A percentile compares a stretch with the other conserved stretches of the same genome.
These are phyloP conservation scores for Carpinus viminea DNA, from an alignment of 306 rosid species.

Conservation along the genomic window DNA sequence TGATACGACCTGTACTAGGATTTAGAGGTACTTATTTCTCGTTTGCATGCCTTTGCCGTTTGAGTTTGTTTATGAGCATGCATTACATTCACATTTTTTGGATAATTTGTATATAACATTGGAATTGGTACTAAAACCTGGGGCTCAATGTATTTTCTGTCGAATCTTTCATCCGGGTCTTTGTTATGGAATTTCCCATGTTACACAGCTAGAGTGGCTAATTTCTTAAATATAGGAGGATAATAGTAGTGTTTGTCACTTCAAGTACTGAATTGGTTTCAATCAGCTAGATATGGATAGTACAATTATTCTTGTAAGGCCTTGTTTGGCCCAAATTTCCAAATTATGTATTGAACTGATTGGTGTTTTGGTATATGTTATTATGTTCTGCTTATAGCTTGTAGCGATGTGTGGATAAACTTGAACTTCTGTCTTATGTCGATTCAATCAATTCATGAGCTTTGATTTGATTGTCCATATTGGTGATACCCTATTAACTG, in stretches of 20 bases:
- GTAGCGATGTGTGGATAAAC: neutral
- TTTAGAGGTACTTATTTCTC: conserved; percentile 51
- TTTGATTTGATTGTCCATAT: neutral
- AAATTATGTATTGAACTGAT: neutral
- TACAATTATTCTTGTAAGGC: neutral
- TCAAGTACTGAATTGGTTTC: neutral
- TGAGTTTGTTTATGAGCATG: neutral
- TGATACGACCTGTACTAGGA: conserved; percentile 74
- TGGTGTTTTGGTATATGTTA: neutral
- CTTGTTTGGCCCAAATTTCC: neutral
- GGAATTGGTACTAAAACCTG: neutral
- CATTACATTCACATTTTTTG: neutral
- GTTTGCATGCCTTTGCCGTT: neutral
- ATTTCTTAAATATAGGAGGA: neutral
- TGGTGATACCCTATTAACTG: neutral
- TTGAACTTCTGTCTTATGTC: no score
- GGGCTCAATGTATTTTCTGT: neutral
- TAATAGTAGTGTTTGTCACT: neutral
- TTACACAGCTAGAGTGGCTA: neutral
- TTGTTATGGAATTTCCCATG: neutral
- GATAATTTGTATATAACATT: neutral
- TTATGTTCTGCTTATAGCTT: neutral
- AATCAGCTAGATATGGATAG: neutral
- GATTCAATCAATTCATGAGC: neutral
- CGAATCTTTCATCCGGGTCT: neutral